Conservation (phyloP, 495 filamentous ascomycete genomes). For the Saxispiralis lemnorum region DNA sequence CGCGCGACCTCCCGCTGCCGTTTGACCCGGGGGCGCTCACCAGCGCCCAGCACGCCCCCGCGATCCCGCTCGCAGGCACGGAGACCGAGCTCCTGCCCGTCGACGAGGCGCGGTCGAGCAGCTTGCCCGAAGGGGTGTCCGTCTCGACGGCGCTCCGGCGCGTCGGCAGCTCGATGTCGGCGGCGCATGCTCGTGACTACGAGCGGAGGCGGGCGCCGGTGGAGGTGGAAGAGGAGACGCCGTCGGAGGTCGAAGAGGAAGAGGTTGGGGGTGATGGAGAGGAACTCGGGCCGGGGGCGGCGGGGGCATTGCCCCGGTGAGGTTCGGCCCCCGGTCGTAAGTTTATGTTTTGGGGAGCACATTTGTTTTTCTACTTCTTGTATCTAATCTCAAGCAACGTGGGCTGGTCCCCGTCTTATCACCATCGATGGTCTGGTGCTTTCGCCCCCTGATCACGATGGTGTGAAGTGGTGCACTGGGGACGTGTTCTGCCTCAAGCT, state of each 20-base stretch:
- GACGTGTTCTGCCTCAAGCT: no score
- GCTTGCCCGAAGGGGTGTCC: background rate
- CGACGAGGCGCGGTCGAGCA: background rate
- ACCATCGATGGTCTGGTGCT: no score
- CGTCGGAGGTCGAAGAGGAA: constrained; percentile 16
- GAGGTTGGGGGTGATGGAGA: constrained; percentile 18
- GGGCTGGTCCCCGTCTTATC: no score
- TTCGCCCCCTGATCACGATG: no score
- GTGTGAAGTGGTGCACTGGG: no score
- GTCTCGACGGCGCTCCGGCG: constrained; percentile 23
- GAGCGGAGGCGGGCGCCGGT: constrained; percentile 47
- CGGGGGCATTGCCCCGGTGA: no score
- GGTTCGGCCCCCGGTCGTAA: no score
- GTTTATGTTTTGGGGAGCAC: no score
- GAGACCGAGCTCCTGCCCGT: background rate
- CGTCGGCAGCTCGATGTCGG: constrained; percentile 43
- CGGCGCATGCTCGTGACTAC: constrained; percentile 77
- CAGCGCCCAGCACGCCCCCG: no score
- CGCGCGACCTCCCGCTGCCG: constrained; percentile 61
- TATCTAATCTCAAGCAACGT: no score
- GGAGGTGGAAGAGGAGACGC: constrained; percentile 7
- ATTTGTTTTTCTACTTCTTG: no score
- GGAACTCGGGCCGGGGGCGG: constrained; percentile 1
- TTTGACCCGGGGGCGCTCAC: constrained; percentile 27
- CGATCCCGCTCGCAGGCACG: no score